A percentile compares a stretch with the other conserved stretches of the same genome.
Conservation (phyloP, 1,284 basidiomycete genomes). For the Marasmius fiardii region DNA sequence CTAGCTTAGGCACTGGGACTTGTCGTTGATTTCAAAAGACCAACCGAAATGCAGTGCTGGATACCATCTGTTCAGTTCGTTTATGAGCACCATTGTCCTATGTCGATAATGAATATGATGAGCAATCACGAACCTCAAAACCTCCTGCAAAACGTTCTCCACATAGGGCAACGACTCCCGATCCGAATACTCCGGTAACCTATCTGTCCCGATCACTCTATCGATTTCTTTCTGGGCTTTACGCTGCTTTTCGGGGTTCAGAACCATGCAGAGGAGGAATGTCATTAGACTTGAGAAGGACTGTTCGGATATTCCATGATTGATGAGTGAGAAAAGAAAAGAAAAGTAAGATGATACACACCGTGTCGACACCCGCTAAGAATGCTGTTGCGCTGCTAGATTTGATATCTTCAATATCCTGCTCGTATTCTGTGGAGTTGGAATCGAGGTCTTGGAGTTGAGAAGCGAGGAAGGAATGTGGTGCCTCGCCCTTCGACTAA, state of each 20-base stretch:
- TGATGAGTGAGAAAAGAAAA: too few relatives aligned
- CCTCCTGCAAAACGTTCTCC: neutral
- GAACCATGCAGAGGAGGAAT: constrained; percentile 7
- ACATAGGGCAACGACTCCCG: neutral
- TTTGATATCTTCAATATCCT: neutral
- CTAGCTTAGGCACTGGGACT: neutral
- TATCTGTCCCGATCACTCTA: constrained; percentile 2
- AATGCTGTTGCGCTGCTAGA: neutral
- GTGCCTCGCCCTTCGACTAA: neutral
- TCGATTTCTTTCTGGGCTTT: constrained; percentile 9
- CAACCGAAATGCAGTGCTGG: neutral
- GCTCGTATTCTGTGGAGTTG: neutral
- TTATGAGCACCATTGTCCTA: neutral
- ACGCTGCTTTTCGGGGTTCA: constrained; percentile 7
- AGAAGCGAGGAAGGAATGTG: neutral
- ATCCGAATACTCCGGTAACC: neutral
- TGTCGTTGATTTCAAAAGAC: neutral
- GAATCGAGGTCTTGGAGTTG: neutral
- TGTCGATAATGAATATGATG: neutral
- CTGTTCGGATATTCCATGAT: neutral
- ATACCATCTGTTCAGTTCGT: neutral
- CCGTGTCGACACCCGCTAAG: neutral
- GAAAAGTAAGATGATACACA: neutral
- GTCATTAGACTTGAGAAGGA: neutral
- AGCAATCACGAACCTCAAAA: neutral